Conservation (phyloP, 495 filamentous ascomycete genomes). For the Wilcoxina mikolae region DNA sequence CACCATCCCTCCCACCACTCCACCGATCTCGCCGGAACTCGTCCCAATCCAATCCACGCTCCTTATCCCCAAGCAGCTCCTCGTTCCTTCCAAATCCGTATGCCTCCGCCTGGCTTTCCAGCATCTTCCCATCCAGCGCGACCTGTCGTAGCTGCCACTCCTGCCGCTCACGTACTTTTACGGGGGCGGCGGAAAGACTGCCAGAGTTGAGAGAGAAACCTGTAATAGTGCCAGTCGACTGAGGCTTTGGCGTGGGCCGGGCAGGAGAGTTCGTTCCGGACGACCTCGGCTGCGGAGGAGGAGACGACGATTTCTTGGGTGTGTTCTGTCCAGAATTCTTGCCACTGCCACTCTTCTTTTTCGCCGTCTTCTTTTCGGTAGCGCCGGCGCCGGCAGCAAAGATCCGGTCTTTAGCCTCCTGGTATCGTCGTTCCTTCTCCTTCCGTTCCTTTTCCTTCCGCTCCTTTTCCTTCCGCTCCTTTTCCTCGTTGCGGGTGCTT, state of each 20-base stretch:
- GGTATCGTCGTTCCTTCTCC: constrained; percentile 22
- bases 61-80: constrained; percentile 1
- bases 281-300: neutral
- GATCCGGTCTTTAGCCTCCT: constrained; percentile 22
- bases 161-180: neutral
- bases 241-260: neutral
- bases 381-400: constrained; percentile 10
- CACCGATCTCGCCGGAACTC: constrained; percentile 15
- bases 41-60: constrained; percentile 22
- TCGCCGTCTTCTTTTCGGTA: neutral
- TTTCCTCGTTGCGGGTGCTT: constrained; percentile 8
- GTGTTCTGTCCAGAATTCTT: constrained; percentile 2
- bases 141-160: constrained; percentile 9
- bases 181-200: constrained; percentile 8
- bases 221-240: constrained; percentile 14
- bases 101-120: constrained; percentile 19
- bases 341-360: neutral
- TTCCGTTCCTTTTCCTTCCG: constrained; percentile 17
- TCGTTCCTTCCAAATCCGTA: constrained; percentile 2
- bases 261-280: neutral
- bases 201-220: constrained; percentile 22
- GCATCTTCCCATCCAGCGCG: constrained; percentile 21
- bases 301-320: neutral
- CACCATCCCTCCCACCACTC: neutral
- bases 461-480: constrained; percentile 19